Evolutionary conservation across 2,329 filamentous ascomycete genomes (phyloP).

Genomic region (Clarireedia homoeocarpa): DNA sequence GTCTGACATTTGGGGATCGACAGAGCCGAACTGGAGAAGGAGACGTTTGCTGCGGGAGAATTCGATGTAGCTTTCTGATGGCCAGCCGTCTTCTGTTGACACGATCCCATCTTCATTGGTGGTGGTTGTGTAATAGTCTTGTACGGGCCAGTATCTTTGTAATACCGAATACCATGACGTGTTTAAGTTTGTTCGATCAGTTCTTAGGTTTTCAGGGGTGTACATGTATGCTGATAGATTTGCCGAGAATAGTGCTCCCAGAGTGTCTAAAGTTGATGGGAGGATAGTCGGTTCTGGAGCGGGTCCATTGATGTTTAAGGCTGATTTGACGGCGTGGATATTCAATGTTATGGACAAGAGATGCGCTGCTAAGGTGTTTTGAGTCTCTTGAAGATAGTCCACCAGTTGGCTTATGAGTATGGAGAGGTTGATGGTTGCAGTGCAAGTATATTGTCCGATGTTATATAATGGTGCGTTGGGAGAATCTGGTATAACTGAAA

Average conservation of each 20-base stretch:
- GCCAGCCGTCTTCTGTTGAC: constrained; percentile 54
- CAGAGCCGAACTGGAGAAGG: constrained; percentile 44
- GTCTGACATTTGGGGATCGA: constrained; percentile 47
- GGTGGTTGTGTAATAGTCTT: constrained; percentile 42
- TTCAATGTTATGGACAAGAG: constrained; percentile 48
- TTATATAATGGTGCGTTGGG: constrained; percentile 32
- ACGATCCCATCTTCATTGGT: constrained; percentile 24
- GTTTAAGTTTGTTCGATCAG: constrained; percentile 49
- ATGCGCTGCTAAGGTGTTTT: constrained; percentile 46
- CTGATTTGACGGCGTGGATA: constrained; percentile 46
- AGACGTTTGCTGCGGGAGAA: constrained; percentile 45
- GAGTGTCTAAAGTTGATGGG: constrained; percentile 35
- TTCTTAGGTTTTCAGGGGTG: constrained; percentile 39
- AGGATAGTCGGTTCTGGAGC: constrained; percentile 34
- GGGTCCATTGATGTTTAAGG: constrained; percentile 35
- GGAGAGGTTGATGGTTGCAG: constrained; percentile 41
- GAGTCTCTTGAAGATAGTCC: constrained; percentile 45
- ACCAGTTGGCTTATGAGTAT: constrained; percentile 41
- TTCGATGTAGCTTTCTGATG: constrained; percentile 50
- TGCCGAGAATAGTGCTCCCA: constrained; percentile 40
- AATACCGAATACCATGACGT: constrained; percentile 45
- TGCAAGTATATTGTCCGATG: constrained; percentile 49
- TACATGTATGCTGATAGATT: constrained; percentile 46
- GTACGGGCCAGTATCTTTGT: constrained; percentile 36
- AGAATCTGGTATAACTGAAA: constrained; percentile 12